Base-by-base conservation (phyloP, 2,329 filamentous ascomycete genomes). In the Thielaviopsis populi region DNA sequence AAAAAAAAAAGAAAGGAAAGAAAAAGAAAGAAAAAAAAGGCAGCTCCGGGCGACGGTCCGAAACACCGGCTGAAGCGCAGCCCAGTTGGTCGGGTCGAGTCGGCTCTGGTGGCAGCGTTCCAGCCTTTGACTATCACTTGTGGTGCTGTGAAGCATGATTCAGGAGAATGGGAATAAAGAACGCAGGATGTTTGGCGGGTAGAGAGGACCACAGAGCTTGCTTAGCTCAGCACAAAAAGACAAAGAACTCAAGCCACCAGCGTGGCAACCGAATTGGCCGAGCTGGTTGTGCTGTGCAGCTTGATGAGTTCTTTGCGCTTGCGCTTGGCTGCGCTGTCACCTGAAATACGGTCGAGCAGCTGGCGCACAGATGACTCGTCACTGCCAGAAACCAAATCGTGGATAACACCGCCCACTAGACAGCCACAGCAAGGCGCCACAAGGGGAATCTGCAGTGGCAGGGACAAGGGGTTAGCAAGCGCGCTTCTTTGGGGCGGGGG, bases 311-410 rank as follows among this genome's bases (percentile, higher is more conserved):
- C 58, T 33, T 19, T 43, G 10, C 37, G 22, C 15, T 66, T 62
- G 4, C 41, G 41, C 60, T 65, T 62, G 13, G 43, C 60, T 8
- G 24, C 30, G 27, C 62, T 62, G n/a, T 66, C 64, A 27, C 61
- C 61, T 19, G 61, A 66, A 41, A 63, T 58, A 56, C 64, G 63
- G 58, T 66, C 61, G 8, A 66, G 59, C 24, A 66, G 84, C 0
- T 79, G 83, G 72, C 89, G 89, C 68, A 89, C 77, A 0, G 86
- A 85, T 68, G 80, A 86, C n/a, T 85, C 73, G 2, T 86, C 86
- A 0, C 83, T 87, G 70, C 84, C 89, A 43, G 90, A 75, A 70
- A 88, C 82, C 1, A 81, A 70, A 71, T 88, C 85, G 70, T 88
- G 88, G 27, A 88, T 68, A 70, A 84, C 82, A 1, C 83, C 85